These are phyloP conservation scores for Knoxdaviesia capensis DNA, from an alignment of 2,329 filamentous ascomycete genomes.

Conservation along the genomic window DNA sequence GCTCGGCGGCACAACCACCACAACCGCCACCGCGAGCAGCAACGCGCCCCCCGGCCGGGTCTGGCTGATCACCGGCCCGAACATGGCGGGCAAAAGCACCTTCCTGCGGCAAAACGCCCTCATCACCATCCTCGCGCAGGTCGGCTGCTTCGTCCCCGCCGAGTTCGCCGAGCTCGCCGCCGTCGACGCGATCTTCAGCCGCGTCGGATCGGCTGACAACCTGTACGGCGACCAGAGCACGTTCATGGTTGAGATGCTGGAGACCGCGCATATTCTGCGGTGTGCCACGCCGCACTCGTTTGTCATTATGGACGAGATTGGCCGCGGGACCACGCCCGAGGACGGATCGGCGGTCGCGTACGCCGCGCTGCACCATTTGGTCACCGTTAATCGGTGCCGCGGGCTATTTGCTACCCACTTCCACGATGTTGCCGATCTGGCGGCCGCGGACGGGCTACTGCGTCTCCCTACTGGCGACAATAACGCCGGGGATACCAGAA, in stretches of 20 bases:
- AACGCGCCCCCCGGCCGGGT: constrained; percentile 39
- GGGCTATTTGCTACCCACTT: constrained; percentile 93
- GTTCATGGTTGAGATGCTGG: constrained; percentile 99
- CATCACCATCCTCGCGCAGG: constrained; percentile 82
- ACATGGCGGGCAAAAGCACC: constrained; percentile 96
- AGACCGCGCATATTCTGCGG: constrained; percentile 78
- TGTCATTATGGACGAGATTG: constrained; percentile 97
- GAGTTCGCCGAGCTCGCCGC: constrained; percentile 69
- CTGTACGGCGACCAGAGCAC: constrained; percentile 90
- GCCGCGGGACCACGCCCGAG: constrained; percentile 79
- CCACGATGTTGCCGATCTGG: constrained; percentile 60
- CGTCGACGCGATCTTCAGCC: constrained; percentile 90
- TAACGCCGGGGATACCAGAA: not conserved
- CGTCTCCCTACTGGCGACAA: not conserved
- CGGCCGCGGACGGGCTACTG: constrained; percentile 9
- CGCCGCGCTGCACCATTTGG: constrained; percentile 70
- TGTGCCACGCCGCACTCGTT: constrained; percentile 70
- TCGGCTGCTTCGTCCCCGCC: constrained; percentile 82
- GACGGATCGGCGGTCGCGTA: constrained; percentile 83
- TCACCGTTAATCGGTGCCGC: constrained; percentile 55
- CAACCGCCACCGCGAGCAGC: no score
- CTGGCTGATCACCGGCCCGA: constrained; percentile 62
- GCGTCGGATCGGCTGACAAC: constrained; percentile 85
- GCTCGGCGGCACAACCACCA: no score
- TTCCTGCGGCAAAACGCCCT: constrained; percentile 91